Evolutionary conservation across 169 alveolate genomes (phyloP).

Genomic region (Cryptosporidium parvum): DNA sequence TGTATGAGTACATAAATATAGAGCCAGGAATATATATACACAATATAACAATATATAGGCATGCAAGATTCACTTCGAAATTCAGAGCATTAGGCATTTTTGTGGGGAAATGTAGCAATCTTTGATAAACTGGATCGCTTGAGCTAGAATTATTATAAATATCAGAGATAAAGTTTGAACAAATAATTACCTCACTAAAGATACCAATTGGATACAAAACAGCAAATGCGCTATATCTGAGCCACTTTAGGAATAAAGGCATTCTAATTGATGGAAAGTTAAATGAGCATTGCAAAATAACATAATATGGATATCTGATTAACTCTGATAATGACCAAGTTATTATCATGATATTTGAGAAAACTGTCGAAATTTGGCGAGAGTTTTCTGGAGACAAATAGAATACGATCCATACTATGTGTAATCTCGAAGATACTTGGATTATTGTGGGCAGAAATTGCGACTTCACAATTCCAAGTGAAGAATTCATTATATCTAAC

Average conservation of each 20-base stretch:
- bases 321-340: slow-evolving; percentile 75
- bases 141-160: slow-evolving; percentile 19
- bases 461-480: slow-evolving; percentile 48
- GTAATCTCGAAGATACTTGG: slow-evolving; percentile 63
- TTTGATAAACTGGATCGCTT: slow-evolving; percentile 26
- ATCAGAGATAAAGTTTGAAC: slow-evolving; percentile 47
- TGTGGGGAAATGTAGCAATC: slow-evolving; percentile 77
- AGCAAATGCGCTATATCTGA: slow-evolving; percentile 80
- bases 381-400: slow-evolving; percentile 58
- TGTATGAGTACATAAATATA: slow-evolving; percentile 79
- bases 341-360: slow-evolving; percentile 65
- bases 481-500: slow-evolving; percentile 61
- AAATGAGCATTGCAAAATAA: slow-evolving; percentile 31
- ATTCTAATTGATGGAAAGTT: slow-evolving; percentile 60
- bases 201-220: slow-evolving; percentile 82
- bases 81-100: slow-evolving; percentile 82
- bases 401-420: slow-evolving; percentile 73
- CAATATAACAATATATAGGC: slow-evolving; percentile 74
- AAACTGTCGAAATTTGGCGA: slow-evolving; percentile 49
- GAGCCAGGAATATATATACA: slow-evolving; percentile 80
- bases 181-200: slow-evolving; percentile 76
- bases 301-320: slow-evolving; percentile 74
- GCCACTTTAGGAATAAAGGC: slow-evolving; percentile 80
- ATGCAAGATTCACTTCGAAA: slow-evolving; percentile 78
- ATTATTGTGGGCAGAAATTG: slow-evolving; percentile 42